Conservation (phyloP, 2,329 filamentous ascomycete species). For the Phialophora verrucosa region DNA sequence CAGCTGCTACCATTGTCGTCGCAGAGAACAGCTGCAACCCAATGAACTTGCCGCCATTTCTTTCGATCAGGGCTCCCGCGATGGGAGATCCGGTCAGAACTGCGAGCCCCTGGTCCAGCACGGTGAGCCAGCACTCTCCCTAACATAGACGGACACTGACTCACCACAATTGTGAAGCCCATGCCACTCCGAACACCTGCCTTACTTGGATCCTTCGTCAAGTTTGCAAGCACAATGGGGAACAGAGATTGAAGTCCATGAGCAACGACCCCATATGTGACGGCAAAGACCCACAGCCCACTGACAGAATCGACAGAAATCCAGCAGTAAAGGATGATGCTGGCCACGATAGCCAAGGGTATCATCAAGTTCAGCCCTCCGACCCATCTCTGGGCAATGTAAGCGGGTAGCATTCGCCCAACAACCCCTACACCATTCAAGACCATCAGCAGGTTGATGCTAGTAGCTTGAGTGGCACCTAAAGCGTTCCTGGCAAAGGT, state of each 20-base stretch:
- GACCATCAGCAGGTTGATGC: conserved; percentile 67
- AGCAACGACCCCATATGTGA: conserved; percentile 68
- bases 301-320: conserved; percentile 57
- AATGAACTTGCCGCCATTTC: conserved; percentile 52
- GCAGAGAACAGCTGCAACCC: conserved; percentile 62
- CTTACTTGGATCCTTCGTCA: conserved; percentile 60
- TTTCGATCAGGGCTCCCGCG: conserved; percentile 58
- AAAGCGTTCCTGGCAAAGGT: conserved; percentile 50
- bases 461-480: conserved; percentile 50
- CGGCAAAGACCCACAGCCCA: conserved; percentile 66
- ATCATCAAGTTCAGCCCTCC: conserved; percentile 68
- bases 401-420: conserved; percentile 64
- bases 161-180: conserved; percentile 57
- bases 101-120: conserved; percentile 50
- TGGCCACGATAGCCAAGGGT: conserved; percentile 52
- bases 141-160: not conserved
- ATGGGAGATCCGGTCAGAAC: conserved; percentile 62
- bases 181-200: conserved; percentile 63
- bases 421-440: conserved; percentile 67
- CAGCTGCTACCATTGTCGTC: conserved; percentile 51
- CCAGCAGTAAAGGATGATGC: conserved; percentile 61
- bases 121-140: not conserved
- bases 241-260: conserved; percentile 71
- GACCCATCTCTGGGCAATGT: conserved; percentile 61
- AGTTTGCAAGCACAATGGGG: conserved; percentile 63